These are phyloP conservation scores for Biscogniauxia mediterranea DNA, from an alignment of 2,329 filamentous ascomycete genomes.

Conservation along the genomic window DNA sequence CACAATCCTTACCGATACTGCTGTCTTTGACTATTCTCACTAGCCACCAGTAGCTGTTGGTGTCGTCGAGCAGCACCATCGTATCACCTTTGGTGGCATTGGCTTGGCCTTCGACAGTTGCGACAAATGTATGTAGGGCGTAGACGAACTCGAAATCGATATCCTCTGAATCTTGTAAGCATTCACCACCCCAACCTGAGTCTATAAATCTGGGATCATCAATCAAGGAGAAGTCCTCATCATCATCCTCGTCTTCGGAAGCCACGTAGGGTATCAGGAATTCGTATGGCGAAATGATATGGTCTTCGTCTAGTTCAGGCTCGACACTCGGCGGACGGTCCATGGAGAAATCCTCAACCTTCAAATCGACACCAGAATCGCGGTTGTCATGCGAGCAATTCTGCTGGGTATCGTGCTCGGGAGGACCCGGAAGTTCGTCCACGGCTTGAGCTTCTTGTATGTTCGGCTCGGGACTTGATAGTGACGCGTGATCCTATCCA, in stretches of 20 bases:
- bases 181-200: conserved; percentile 71
- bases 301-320: conserved; percentile 21
- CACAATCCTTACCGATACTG: conserved; percentile 67
- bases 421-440: conserved; percentile 4
- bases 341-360: conserved; percentile 20
- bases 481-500: conserved; percentile 12
- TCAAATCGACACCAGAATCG: conserved; percentile 18
- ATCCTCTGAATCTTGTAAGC: conserved; percentile 94
- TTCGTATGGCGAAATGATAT: conserved; percentile 31
- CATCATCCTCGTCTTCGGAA: conserved; percentile 59
- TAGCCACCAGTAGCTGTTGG: conserved; percentile 99
- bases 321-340: conserved; percentile 12
- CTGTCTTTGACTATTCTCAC: conserved; percentile 96
- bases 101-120: conserved; percentile 95
- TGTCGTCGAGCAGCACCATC: conserved; percentile 97
- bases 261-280: conserved; percentile 46
- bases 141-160: conserved; percentile 99
- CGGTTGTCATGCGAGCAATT: background rate
- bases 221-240: conserved; percentile 51
- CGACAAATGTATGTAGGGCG: conserved; percentile 94
- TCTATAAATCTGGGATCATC: conserved; percentile 64
- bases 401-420: conserved; percentile 8
- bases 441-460: conserved; percentile 15
- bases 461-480: conserved; percentile 11
- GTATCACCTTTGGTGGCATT: conserved; percentile 98